Conservation (phyloP, 306 rosid species). For the Sphenostylis stenocarpa region DNA sequence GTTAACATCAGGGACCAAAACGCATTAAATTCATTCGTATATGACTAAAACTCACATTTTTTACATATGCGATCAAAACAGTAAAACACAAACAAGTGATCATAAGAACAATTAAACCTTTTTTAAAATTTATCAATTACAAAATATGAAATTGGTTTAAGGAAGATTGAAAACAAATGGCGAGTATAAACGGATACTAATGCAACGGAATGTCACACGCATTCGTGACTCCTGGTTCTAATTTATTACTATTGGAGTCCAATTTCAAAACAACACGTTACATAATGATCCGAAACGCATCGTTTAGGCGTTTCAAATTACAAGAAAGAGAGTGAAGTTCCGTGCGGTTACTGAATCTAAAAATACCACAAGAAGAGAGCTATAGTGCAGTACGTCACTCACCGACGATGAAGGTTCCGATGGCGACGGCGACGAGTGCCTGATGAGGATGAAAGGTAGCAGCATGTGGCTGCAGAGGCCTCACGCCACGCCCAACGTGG, state of each 20-base stretch:
- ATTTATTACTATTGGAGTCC: neutral
- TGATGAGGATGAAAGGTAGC: slow-evolving; percentile 88
- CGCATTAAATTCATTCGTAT: too few relatives aligned
- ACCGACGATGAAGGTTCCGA: slow-evolving; percentile 92
- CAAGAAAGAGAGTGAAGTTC: neutral
- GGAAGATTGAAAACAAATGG: too few relatives aligned
- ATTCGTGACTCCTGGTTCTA: slow-evolving; percentile 8
- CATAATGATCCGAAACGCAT: neutral
- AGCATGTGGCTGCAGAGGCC: slow-evolving; percentile 89
- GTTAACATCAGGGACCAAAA: too few relatives aligned
- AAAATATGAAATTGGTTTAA: neutral
- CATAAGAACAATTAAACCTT: too few relatives aligned
- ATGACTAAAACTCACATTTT: too few relatives aligned
- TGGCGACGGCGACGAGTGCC: slow-evolving; percentile 89
- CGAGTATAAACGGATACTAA: neutral
- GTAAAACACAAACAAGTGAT: too few relatives aligned
- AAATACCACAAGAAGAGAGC: neutral
- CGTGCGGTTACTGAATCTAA: neutral
- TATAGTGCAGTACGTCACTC: neutral
- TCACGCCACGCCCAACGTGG: slow-evolving; percentile 69
- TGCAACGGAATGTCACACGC: neutral
- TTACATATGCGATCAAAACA: too few relatives aligned
- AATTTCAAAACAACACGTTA: neutral
- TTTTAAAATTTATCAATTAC: neutral
- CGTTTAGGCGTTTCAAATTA: neutral